phyloP scores from a whole-genome alignment of 2,329 filamentous ascomycete genomes.

The Ophiobolus disseminans region DNA sequence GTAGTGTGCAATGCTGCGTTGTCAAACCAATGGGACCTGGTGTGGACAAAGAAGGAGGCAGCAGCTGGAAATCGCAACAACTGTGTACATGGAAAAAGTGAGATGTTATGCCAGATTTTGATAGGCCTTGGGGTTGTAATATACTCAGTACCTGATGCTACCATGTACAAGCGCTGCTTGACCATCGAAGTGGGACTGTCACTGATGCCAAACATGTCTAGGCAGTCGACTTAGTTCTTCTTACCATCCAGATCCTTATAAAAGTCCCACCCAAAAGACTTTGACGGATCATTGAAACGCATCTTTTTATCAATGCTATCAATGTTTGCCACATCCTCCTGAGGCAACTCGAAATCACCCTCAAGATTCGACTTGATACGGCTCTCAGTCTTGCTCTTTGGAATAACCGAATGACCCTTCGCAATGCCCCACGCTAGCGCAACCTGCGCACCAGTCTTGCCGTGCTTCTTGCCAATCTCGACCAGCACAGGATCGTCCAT shows the following conservation, averaged over 20 bases:
- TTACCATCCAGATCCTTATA: slow-evolving; percentile 65
- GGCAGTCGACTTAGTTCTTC: slow-evolving; percentile 25
- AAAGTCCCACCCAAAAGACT: slow-evolving; percentile 64
- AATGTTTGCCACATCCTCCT: slow-evolving; percentile 73
- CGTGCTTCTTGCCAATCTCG: slow-evolving; percentile 70
- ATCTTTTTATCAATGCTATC: slow-evolving; percentile 65
- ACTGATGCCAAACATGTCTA: too few relatives aligned
- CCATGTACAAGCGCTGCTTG: too few relatives aligned
- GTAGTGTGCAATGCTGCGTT: too few relatives aligned
- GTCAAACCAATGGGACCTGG: too few relatives aligned
- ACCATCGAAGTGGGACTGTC: too few relatives aligned
- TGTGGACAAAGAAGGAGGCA: too few relatives aligned
- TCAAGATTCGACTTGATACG: slow-evolving; percentile 41
- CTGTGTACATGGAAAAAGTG: too few relatives aligned
- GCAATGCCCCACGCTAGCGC: slow-evolving; percentile 88
- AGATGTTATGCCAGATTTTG: too few relatives aligned
- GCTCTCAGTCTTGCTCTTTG: slow-evolving; percentile 42
- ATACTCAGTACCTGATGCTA: too few relatives aligned
- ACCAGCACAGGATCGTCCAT: slow-evolving; percentile 66
- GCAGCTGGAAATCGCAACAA: too few relatives aligned
- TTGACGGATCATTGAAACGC: slow-evolving; percentile 67
- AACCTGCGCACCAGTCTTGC: slow-evolving; percentile 79
- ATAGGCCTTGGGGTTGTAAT: too few relatives aligned
- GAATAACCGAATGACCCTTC: slow-evolving; percentile 47
- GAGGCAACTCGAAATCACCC: slow-evolving; percentile 74